Base-by-base conservation (phyloP, 2,329 filamentous ascomycete genomes). In the Alternaria conjuncta region DNA sequence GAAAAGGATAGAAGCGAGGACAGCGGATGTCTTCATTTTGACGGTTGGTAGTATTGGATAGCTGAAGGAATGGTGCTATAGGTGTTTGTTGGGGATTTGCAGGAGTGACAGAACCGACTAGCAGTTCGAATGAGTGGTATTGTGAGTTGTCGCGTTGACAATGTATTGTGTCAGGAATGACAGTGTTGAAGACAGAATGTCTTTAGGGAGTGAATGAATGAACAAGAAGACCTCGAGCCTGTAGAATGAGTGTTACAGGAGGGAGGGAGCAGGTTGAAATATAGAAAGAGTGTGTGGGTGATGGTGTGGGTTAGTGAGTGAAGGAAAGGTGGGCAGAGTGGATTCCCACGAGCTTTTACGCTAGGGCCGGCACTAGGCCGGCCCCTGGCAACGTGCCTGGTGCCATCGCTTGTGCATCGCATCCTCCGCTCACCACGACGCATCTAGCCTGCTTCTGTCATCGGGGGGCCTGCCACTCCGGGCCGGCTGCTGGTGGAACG, bases 171-270 rank as follows among this genome's bases (percentile, higher is more conserved):
- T 74, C 67, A 72, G 70, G 61, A 77, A 69, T 67, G 77, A 77
- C 71, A 67, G 73, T 43, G 73, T 43, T 51, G 41, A 71, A 78
- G 76, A 78, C 77, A 70, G 73, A 68, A 77, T 77, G 76, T 78
- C 77, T 58, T 49, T 68, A 72, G 69, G 64, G 68, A 63, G 54
- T 59, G 67, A 78, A 78, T 62, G 73, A 72, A 77, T 69, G 70
- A 65, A 68, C 57, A 72, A 71, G 60, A 76, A 78, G 75, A 76
- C 77, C 65, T 79, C 77, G 78, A 79, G 77, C 76, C 76, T 79
- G 76, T 77, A 79, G 65, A 78, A 61, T 46, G 61, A 61, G 43
- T 61, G 57, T 20, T 61, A 57, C 57, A 64, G 61, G 58, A 69
- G 61, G 70, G 65, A 57, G 65, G 71, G 60, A 36, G 11, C 10